phyloP scores from a whole-genome alignment of 768 basidiomycete species.

The Pleurotus eryngii region DNA sequence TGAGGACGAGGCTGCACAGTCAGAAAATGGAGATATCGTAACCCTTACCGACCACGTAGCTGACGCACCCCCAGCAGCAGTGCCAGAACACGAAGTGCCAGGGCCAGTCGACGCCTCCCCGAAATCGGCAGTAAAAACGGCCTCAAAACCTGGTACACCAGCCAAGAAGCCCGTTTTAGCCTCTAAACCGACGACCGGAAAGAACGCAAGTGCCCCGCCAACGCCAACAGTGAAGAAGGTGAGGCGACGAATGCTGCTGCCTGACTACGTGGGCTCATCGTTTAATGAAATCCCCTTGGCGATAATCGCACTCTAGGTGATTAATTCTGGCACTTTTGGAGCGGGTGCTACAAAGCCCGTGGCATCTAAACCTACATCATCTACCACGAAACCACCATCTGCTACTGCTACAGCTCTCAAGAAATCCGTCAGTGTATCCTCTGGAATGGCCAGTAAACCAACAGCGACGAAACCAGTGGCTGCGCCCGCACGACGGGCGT shows the following conservation, averaged over 20 bases:
- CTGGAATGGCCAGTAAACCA: conserved; percentile 36
- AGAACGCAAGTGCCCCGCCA: conserved; percentile 39
- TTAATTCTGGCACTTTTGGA: conserved; percentile 66
- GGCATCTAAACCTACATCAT: conserved; percentile 17
- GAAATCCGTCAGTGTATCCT: conserved; percentile 37
- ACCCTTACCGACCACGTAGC: conserved; percentile 12
- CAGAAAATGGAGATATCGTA: conserved; percentile 16
- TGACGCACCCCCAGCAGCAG: not conserved
- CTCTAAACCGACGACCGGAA: conserved; percentile 40
- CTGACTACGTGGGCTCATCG: conserved; percentile 9
- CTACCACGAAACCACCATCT: conserved; percentile 16
- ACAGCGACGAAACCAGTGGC: conserved; percentile 25
- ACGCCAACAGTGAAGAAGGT: conserved; percentile 72
- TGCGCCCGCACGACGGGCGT: conserved; percentile 38
- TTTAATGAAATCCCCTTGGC: conserved; percentile 8
- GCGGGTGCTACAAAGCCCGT: conserved; percentile 44
- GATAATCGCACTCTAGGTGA: conserved; percentile 38
- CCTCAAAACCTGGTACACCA: conserved; percentile 10
- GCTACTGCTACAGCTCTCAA: conserved; percentile 31
- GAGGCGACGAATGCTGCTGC: conserved; percentile 8
- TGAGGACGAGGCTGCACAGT: conserved; percentile 23
- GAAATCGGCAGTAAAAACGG: conserved; percentile 16
- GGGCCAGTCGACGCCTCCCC: conserved; percentile 18
- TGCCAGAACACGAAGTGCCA: conserved; percentile 11
- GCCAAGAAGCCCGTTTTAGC: conserved; percentile 14